These are phyloP conservation scores for Rhodocollybia butyracea DNA, from an alignment of 768 basidiomycete species.

Conservation along the genomic window DNA sequence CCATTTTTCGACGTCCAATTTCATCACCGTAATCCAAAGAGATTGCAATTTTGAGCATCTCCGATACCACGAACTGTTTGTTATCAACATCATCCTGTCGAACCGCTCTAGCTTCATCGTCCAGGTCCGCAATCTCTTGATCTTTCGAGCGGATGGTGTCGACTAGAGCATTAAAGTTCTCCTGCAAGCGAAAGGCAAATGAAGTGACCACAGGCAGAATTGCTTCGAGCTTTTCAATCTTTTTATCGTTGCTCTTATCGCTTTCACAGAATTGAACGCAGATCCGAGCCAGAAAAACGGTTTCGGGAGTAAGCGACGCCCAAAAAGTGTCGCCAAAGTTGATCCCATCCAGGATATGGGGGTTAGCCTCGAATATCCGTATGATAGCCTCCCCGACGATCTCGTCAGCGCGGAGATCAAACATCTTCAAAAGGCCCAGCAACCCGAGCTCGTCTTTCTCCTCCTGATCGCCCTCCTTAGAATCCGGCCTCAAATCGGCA, in stretches of 20 bases:
- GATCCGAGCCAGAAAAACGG: constrained; percentile 77
- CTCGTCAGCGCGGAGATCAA: constrained; percentile 55
- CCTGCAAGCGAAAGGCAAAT: constrained; percentile 73
- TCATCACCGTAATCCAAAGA: constrained; percentile 73
- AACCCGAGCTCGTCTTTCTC: constrained; percentile 31
- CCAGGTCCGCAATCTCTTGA: background rate
- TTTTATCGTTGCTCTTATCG: constrained; percentile 57
- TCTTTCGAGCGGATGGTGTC: background rate
- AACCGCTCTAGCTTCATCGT: background rate
- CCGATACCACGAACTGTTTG: constrained; percentile 53
- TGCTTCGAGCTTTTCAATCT: constrained; percentile 60
- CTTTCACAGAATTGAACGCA: constrained; percentile 76
- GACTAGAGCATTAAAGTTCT: constrained; percentile 53
- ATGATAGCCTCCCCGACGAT: constrained; percentile 74
- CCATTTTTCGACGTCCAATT: constrained; percentile 71
- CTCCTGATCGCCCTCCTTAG: constrained; percentile 24
- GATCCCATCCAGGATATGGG: constrained; percentile 64
- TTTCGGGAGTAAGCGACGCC: constrained; percentile 65
- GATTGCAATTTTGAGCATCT: constrained; percentile 60
- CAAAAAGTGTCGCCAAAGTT: constrained; percentile 81
- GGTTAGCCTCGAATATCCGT: constrained; percentile 63
- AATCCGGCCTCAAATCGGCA: constrained; percentile 33
- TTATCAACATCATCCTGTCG: constrained; percentile 33
- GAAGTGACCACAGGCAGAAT: constrained; percentile 81
- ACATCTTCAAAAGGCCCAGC: constrained; percentile 48